Base-by-base conservation (phyloP, 2,329 filamentous ascomycete genomes). In the Apiospora kogelbergensis region DNA sequence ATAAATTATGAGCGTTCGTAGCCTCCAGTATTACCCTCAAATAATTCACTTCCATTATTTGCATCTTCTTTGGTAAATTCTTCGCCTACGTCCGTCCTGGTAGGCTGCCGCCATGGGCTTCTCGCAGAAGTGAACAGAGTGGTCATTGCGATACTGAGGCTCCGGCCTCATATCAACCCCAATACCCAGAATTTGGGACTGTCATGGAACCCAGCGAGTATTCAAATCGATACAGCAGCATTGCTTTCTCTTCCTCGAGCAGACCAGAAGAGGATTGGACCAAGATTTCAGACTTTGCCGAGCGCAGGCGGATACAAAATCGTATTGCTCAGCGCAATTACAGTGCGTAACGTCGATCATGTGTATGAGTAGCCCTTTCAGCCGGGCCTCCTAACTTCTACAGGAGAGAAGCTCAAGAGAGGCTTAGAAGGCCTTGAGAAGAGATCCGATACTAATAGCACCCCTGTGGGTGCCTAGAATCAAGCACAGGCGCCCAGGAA, bases 251-350 rank as follows among this genome's bases (percentile, higher is more conserved):
- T 82, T 92, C 92, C 76, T 97, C 94, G 72, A 95, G 95, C 76
- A 96, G 97, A 80, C 93, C 95, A 68, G 95, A 98, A 78, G 95
- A 98, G 84, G 95, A 98, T 84, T 98, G 95, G 95, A 98, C 95
- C 79, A 97, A 98, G 89, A 97, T 98, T 80, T 97, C 95, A 69
- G 95, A 98, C 81, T 90, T 98, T 70, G 95, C 95, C 66, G 95
- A 98, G 84, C 91, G 95, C 78, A 87, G 95, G 77, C 89, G 95
- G 79, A 97, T 98, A 84, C 95, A 98, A 83, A 98, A 98, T 84
- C 91, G 95, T 75, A 98, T 98, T 86, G 95, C 95, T n/a, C n/a
- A n/a, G n/a, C n/a, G n/a, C n/a, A n/a, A n/a, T n/a, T n/a, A n/a
- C n/a, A n/a, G n/a, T n/a, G 74, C 95, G 98, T 84, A 91, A 95